phyloP scores from a whole-genome alignment of 2,329 filamentous ascomycete genomes.

The Cercospora sojina region DNA sequence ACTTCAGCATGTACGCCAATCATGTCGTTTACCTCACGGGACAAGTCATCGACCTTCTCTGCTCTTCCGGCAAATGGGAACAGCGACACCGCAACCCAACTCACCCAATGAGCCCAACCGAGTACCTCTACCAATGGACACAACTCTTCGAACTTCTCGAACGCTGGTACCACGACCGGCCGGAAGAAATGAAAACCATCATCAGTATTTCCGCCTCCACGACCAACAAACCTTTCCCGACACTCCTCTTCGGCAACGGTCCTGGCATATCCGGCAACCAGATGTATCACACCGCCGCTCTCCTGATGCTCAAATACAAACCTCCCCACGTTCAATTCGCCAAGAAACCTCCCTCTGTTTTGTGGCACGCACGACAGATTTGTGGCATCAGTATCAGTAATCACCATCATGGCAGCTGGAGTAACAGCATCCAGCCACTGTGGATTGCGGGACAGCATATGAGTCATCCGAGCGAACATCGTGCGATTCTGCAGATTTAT shows the following conservation, averaged over 20 bases:
- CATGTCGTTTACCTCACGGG: constrained; percentile 59
- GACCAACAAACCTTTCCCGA: constrained; percentile 37
- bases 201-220: constrained; percentile 33
- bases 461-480: constrained; percentile 47
- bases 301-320: constrained; percentile 53
- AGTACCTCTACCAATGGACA: constrained; percentile 37
- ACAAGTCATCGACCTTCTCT: constrained; percentile 42
- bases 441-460: constrained; percentile 51
- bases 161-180: constrained; percentile 37
- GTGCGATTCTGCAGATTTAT: constrained; percentile 50
- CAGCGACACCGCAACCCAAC: constrained; percentile 25
- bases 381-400: constrained; percentile 50
- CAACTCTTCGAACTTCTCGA: constrained; percentile 38
- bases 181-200: constrained; percentile 38
- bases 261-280: constrained; percentile 52
- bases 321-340: constrained; percentile 39
- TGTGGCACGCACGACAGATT: constrained; percentile 51
- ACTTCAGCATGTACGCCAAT: constrained; percentile 59
- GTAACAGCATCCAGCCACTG: constrained; percentile 49
- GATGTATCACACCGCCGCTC: constrained; percentile 57
- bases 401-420: constrained; percentile 48
- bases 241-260: constrained; percentile 50
- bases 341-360: constrained; percentile 42
- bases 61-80: constrained; percentile 34
- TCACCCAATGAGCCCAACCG: constrained; percentile 29